Evolutionary conservation across 257 asterid genomes (phyloP).

Genomic region (Solanum chilense): DNA sequence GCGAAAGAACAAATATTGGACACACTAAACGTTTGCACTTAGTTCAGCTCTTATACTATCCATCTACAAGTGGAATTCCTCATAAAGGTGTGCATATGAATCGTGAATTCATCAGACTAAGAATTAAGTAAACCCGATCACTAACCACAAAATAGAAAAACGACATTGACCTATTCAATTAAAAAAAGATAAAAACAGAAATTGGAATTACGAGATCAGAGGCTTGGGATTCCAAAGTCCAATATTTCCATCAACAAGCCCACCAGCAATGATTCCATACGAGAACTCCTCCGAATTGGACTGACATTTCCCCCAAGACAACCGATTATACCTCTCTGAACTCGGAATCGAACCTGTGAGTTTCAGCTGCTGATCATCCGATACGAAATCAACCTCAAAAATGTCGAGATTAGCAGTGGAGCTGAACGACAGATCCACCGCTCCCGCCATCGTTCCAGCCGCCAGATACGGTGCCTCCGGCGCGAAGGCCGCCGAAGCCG

Average conservation of each 20-base stretch:
- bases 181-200: neutral
- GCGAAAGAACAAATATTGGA: neutral
- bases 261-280: constrained; percentile 88
- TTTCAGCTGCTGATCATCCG: constrained; percentile 66
- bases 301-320: constrained; percentile 70
- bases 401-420: constrained; percentile 90
- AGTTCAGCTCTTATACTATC: neutral
- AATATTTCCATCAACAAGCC: constrained; percentile 89
- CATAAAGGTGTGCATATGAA: neutral
- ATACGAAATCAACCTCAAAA: constrained; percentile 76
- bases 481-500: constrained; percentile 90
- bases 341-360: constrained; percentile 59
- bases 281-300: constrained; percentile 59
- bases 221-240: constrained; percentile 88
- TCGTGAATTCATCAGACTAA: neutral
- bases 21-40: neutral
- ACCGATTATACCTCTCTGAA: constrained; percentile 82
- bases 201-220: constrained; percentile 57
- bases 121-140: neutral
- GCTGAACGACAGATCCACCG: constrained; percentile 96
- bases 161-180: neutral
- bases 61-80: neutral
- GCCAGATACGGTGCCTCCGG: constrained; percentile 86
- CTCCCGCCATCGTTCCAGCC: constrained; percentile 99
- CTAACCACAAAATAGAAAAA: neutral